These are phyloP conservation scores for Apiosordaria backusii DNA, from an alignment of 495 filamentous ascomycete genomes.

Conservation along the genomic window DNA sequence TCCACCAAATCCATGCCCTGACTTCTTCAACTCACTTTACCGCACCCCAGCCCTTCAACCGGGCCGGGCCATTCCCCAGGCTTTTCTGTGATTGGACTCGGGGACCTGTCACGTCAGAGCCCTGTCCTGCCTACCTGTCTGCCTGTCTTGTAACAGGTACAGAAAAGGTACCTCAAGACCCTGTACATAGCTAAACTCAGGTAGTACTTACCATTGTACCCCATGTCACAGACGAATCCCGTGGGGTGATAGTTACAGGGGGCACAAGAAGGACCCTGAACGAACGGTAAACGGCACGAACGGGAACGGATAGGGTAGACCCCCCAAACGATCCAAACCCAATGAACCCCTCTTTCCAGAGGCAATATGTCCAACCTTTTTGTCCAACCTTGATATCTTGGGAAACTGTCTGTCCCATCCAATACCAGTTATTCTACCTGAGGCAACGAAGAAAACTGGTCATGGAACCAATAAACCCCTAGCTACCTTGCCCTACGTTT, in stretches of 20 bases:
- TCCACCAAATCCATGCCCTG: too few relatives aligned
- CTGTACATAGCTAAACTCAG: neutral
- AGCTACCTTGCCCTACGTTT: too few relatives aligned
- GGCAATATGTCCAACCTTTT: neutral
- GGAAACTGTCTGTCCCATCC: too few relatives aligned
- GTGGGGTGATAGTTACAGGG: neutral
- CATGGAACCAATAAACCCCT: too few relatives aligned
- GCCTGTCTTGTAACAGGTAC: neutral
- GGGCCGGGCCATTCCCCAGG: too few relatives aligned
- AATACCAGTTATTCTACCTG: too few relatives aligned
- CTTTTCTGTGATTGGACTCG: too few relatives aligned
- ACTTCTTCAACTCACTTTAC: too few relatives aligned
- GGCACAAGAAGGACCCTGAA: neutral
- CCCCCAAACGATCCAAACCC: neutral
- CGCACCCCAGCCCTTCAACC: too few relatives aligned
- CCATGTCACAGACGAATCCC: neutral
- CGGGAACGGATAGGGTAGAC: neutral
- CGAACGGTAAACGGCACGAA: neutral
- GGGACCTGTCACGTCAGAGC: neutral
- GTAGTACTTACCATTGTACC: neutral
- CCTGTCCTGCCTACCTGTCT: too few relatives aligned
- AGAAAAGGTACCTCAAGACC: neutral
- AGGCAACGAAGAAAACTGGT: too few relatives aligned
- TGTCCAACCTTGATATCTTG: neutral
- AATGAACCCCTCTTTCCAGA: neutral